These are phyloP conservation scores for Ogataea ganodermae DNA, from an alignment of 805 yeast species.

Conservation along the genomic window DNA sequence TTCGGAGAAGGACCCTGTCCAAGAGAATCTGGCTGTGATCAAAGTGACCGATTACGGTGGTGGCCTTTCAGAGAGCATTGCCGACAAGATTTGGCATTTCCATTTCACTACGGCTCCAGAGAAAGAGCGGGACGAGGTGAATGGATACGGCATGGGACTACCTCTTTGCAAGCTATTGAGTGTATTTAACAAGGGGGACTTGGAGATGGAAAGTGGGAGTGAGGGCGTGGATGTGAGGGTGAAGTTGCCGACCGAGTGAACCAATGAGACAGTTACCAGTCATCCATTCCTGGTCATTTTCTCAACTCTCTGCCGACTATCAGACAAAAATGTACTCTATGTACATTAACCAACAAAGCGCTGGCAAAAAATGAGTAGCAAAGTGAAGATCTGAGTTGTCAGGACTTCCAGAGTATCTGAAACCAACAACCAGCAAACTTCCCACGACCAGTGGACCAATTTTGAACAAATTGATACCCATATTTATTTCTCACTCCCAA, in stretches of 20 bases:
- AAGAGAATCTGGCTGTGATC: slow-evolving; percentile 12
- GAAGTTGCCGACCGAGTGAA: slow-evolving; percentile 22
- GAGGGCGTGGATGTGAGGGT: slow-evolving; percentile 29
- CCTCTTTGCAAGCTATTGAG: slow-evolving; percentile 34
- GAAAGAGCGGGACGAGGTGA: slow-evolving; percentile 29
- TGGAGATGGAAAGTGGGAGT: slow-evolving; percentile 25
- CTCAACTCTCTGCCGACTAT: too few relatives aligned
- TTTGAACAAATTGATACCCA: too few relatives aligned
- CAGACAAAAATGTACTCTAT: too few relatives aligned
- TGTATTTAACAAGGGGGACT: slow-evolving; percentile 28
- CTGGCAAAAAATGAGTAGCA: too few relatives aligned
- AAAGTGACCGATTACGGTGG: slow-evolving; percentile 35
- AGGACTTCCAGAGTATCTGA: too few relatives aligned
- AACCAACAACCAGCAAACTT: too few relatives aligned
- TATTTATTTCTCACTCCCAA: too few relatives aligned
- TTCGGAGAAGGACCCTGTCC: slow-evolving; percentile 10
- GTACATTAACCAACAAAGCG: too few relatives aligned
- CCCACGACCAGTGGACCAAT: too few relatives aligned
- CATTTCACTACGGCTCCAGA: slow-evolving; percentile 34
- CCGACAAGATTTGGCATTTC: slow-evolving; percentile 33
- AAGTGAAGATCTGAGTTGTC: too few relatives aligned
- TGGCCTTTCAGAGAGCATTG: slow-evolving; percentile 25
- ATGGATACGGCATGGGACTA: slow-evolving; percentile 38
- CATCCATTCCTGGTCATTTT: too few relatives aligned
- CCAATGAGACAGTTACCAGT: neutral